A percentile compares a stretch with the other conserved stretches of the same genome.
Evolutionary conservation across 192 early-diverging fungal species (phyloP).

Genomic region (Neocallimastix lanati): DNA sequence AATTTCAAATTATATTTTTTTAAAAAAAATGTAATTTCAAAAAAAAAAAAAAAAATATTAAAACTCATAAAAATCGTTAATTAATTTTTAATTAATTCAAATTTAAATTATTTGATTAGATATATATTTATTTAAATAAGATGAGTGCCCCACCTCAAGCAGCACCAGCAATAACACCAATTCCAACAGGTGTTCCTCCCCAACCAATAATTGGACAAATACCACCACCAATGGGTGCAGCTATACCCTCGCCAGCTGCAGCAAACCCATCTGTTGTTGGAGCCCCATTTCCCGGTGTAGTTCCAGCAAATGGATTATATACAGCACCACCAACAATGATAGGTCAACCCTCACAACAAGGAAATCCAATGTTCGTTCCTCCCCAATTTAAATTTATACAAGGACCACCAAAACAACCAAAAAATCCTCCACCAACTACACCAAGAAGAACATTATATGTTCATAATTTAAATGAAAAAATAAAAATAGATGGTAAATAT

Average conservation of each 20-base stretch:
- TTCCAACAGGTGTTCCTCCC: too few relatives aligned
- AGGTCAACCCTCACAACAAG: background rate
- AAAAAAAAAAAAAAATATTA: too few relatives aligned
- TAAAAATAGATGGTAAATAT: conserved; percentile 38
- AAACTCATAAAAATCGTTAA: too few relatives aligned
- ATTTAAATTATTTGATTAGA: too few relatives aligned
- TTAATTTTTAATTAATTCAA: too few relatives aligned
- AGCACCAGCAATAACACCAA: background rate
- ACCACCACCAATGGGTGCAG: background rate
- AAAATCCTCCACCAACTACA: conserved; percentile 38
- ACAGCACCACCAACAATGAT: background rate
- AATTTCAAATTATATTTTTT: too few relatives aligned
- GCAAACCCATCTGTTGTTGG: background rate
- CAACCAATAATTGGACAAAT: background rate
- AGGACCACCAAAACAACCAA: conserved; percentile 8
- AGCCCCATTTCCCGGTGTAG: background rate
- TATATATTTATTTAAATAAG: background rate
- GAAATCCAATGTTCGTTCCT: background rate
- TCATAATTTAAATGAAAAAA: conserved; percentile 63
- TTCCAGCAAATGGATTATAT: background rate
- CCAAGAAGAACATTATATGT: conserved; percentile 59
- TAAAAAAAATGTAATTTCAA: too few relatives aligned
- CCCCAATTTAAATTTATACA: background rate
- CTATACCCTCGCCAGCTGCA: background rate
- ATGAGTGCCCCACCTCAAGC: background rate